Base-by-base conservation (phyloP, 2,329 filamentous ascomycete species). In the Diaporthe longicolla region DNA sequence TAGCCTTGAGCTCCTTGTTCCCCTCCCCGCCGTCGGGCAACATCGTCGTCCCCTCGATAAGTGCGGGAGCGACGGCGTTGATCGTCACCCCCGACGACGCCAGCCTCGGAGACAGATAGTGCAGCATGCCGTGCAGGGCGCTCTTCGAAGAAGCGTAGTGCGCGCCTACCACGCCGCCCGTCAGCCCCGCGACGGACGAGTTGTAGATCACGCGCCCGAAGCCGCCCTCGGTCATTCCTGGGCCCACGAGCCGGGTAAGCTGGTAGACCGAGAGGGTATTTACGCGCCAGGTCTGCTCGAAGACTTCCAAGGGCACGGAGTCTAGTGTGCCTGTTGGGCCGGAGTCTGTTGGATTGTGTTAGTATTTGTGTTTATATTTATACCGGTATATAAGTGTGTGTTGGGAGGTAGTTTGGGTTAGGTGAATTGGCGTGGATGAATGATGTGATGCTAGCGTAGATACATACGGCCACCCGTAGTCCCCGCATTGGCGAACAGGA, bases 401-500 rank as follows among this genome's bases (percentile, higher is more conserved):
- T 15, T 15, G 2, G 29, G 50, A 54, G 10, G 7, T 10, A 7
- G 10, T 24, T 24, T 11, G 10, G 50, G 50, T 9, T 43, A 1
- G 19, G 21, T 21, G 43, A 9, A 8, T 21, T 48, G 17, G 15
- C 9, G 9, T 11, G 11, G 5, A 2, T n/a, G 21, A 29, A n/a
- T 57, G 54, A 35, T 37, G n/a, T 37, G 40, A 57, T 8, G 17
- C 15, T 2, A 32, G 15, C 26, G 7, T 29, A 32, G 11, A 37
- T 19, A 35, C 45, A 52, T 66, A 66, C 52, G 68, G 4, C 45
- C 55, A 1, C 61, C 40, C 32, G 68, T 68, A 7, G 73, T 75
- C 13, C 73, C 73, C 9, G 71, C 71, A 57, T 73, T 73, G 57
- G 65, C 70, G 65, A 75, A 73, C 32, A 75, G 52, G 19, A 75